phyloP scores from a whole-genome alignment of 2,329 filamentous ascomycete genomes.

The Tolypocladium guangdongense region DNA sequence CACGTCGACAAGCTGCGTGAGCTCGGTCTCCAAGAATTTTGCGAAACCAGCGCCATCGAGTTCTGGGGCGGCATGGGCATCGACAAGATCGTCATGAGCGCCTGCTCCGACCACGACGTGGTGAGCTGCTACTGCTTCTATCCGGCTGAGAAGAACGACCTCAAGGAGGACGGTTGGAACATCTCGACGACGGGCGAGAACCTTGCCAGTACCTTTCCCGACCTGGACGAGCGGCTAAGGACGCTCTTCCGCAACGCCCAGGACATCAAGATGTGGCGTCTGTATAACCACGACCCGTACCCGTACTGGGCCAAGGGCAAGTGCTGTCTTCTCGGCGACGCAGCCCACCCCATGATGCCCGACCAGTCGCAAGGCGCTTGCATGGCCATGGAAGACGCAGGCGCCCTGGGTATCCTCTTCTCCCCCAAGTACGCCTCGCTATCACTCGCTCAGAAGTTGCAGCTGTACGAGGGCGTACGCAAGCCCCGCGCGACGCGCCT shows the following conservation, averaged over 20 bases:
- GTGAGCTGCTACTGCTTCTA: constrained; percentile 60
- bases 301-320: constrained; percentile 34
- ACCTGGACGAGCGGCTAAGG: constrained; percentile 42
- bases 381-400: constrained; percentile 55
- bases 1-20: constrained; percentile 39
- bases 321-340: constrained; percentile 49
- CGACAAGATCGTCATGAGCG: constrained; percentile 54
- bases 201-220: constrained; percentile 44
- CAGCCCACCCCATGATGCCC: constrained; percentile 56
- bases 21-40: constrained; percentile 46
- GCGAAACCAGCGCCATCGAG: constrained; percentile 43
- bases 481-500: constrained; percentile 37
- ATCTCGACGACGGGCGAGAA: constrained; percentile 38
- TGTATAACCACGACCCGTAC: constrained; percentile 36
- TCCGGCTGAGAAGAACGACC: constrained; percentile 44
- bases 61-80: constrained; percentile 54
- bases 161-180: constrained; percentile 44
- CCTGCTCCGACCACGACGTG: constrained; percentile 49
- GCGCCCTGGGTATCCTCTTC: constrained; percentile 48
- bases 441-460: constrained; percentile 30
- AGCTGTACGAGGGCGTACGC: constrained; percentile 36
- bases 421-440: constrained; percentile 24
- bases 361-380: constrained; percentile 56
- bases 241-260: constrained; percentile 44
- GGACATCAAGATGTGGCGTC: constrained; percentile 50